Evolutionary conservation across 75 land plant genomes (phyloP), one percentile per base, ranked within the genome.

Genomic region (Pinus tabuliformis): DNA sequence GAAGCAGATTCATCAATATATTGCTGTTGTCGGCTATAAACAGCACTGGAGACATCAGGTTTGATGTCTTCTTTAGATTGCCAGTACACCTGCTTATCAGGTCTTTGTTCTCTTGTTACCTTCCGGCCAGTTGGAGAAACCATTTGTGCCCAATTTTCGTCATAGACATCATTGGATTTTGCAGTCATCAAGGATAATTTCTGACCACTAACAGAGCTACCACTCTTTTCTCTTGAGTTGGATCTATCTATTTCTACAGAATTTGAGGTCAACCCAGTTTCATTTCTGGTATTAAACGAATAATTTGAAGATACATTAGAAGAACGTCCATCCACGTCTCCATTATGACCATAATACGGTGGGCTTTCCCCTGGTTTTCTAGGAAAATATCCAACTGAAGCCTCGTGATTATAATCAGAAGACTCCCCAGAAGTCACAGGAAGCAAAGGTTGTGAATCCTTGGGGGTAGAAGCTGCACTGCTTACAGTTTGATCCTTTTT

Each of bases 401-500:
- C 78, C 16, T 91, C 97, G 72, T 84, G 86, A 78, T 56, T 70
- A 70, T 74, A 86, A 42, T 81, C 85, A 79, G n/a, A 45, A 75
- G 59, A 39, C 76, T 85, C 91, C 26, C 86, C 88, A 24, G 56
- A 64, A 65, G 83, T 62, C 58, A 70, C 77, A 64, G 89, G 81
- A 45, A 78, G 87, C 75, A 16, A 83, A 59, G 11, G 89, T 72
- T 62, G 87, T 22, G 88, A 88, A n/a, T 90, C 92, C 62, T 73
- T 83, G 20, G 82, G 65, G 57, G 82, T 81, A 54, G 64, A 36
- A 15, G 84, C 70, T 61, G 86, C 63, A 52, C 81, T 79, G 16
- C 77, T 33, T 16, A 58, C 49, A 57, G 81, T 74, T 78, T 91
- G 91, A 74, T 87, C 92, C 79, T 95, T 97, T 12, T 92, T 77